Conservation (phyloP, 2,329 filamentous ascomycete species). For the Metarhizium sp. region DNA sequence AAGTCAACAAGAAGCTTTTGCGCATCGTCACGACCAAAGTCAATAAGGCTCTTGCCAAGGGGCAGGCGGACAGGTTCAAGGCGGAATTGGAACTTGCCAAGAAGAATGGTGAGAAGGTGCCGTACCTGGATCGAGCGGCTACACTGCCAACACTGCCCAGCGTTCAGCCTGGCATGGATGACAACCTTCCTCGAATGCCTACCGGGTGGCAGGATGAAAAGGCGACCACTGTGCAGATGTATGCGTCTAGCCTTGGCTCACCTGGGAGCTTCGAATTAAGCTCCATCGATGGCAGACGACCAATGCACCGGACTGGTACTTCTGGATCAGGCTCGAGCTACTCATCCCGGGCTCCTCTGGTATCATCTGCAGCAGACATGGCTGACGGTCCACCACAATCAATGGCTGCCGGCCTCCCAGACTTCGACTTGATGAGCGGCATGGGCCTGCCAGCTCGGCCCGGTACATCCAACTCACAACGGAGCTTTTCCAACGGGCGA, state of each 20-base stretch:
- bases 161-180: slow-evolving; percentile 23
- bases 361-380: slow-evolving; percentile 52
- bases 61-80: slow-evolving; percentile 51
- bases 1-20: slow-evolving; percentile 78
- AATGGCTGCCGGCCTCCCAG: slow-evolving; percentile 25
- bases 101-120: slow-evolving; percentile 40
- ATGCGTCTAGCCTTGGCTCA: slow-evolving; percentile 50
- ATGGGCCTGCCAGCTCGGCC: slow-evolving; percentile 21
- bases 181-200: slow-evolving; percentile 50
- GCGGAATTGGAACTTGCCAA: slow-evolving; percentile 40
- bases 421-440: slow-evolving; percentile 10
- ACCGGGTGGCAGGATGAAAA: slow-evolving; percentile 50
- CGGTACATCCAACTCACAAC: slow-evolving; percentile 26
- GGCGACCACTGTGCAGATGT: slow-evolving; percentile 50
- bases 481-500: slow-evolving; percentile 16
- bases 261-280: slow-evolving; percentile 43
- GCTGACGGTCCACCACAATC: slow-evolving; percentile 36
- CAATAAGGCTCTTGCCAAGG: slow-evolving; percentile 77
- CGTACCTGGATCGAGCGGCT: slow-evolving; percentile 44
- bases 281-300: slow-evolving; percentile 42
- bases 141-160: slow-evolving; percentile 55
- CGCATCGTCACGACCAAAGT: slow-evolving; percentile 80
- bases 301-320: slow-evolving; percentile 40
- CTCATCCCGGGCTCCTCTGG: slow-evolving; percentile 53
- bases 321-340: slow-evolving; percentile 50